These are phyloP conservation scores for Shiraia sp. DNA, from an alignment of 2,329 filamentous ascomycete species.

Conservation along the genomic window DNA sequence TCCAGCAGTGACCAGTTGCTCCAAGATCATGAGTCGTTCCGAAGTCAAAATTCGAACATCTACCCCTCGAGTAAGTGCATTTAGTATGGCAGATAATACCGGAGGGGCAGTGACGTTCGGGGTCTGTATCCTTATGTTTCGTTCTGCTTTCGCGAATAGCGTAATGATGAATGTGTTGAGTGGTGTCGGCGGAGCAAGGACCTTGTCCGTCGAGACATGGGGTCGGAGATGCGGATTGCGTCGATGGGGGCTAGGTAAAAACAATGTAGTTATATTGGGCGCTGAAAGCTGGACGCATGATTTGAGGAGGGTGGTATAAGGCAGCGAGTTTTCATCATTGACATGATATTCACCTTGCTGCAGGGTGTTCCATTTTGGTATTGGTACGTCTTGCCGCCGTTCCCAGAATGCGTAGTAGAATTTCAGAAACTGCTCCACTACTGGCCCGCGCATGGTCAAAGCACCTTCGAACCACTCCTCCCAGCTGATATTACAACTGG, in stretches of 20 bases:
- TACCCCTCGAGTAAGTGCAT: conserved; percentile 67
- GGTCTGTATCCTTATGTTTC: conserved; percentile 70
- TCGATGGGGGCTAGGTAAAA: conserved; percentile 76
- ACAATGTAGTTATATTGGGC: conserved; percentile 56
- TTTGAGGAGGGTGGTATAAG: conserved; percentile 5
- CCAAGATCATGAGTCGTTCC: conserved; percentile 72
- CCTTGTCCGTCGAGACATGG: conserved; percentile 22
- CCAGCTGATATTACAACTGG: conserved; percentile 85
- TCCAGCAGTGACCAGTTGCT: conserved; percentile 79
- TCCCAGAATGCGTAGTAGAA: conserved; percentile 76
- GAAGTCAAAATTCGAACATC: conserved; percentile 70
- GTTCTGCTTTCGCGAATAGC: conserved; percentile 61
- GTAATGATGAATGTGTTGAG: conserved; percentile 68
- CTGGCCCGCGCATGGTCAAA: conserved; percentile 65
- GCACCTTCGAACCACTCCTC: conserved; percentile 86
- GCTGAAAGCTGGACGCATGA: conserved; percentile 5
- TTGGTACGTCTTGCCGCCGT: conserved; percentile 20
- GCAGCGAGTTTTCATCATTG: background rate
- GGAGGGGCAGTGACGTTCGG: conserved; percentile 75
- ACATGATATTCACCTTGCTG: background rate
- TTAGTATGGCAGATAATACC: conserved; percentile 64
- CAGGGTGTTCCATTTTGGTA: conserved; percentile 1
- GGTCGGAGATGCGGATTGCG: conserved; percentile 67
- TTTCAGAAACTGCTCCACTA: conserved; percentile 63
- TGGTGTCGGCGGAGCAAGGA: conserved; percentile 68